These are phyloP conservation scores for Crithidia mellificae DNA, from an alignment of 208 protist genomes.

Conservation along the genomic window DNA sequence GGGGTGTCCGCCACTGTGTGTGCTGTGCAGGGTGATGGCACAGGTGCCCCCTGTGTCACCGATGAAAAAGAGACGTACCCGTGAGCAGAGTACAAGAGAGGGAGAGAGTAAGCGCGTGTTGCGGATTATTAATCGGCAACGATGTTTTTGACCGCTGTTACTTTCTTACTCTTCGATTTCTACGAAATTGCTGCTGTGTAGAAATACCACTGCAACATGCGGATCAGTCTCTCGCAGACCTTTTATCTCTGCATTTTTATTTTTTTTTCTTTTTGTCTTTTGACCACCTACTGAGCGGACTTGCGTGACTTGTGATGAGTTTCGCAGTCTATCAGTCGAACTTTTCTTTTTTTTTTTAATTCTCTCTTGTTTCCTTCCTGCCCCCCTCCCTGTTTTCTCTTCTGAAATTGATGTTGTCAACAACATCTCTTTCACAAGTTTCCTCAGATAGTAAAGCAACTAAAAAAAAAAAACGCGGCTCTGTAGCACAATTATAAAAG, in stretches of 20 bases:
- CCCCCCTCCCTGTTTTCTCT: conserved; percentile 1
- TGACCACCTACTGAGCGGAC: not conserved
- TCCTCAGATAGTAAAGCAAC: too few relatives aligned
- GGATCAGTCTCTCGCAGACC: too few relatives aligned
- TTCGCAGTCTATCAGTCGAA: not conserved
- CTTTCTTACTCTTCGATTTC: too few relatives aligned
- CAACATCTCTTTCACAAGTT: not conserved
- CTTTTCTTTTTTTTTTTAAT: not conserved
- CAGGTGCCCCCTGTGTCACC: too few relatives aligned
- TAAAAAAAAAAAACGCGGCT: not conserved
- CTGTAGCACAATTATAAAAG: too few relatives aligned
- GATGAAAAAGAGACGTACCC: not conserved
- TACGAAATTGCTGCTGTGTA: too few relatives aligned
- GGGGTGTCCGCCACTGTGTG: too few relatives aligned
- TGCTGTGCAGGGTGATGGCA: too few relatives aligned
- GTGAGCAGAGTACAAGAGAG: not conserved
- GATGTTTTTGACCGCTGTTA: too few relatives aligned
- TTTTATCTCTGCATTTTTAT: not conserved
- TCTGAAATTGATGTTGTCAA: not conserved
- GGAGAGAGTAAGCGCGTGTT: too few relatives aligned
- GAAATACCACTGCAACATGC: not conserved
- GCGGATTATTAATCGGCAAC: too few relatives aligned
- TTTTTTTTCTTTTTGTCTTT: not conserved
- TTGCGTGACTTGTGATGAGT: not conserved
- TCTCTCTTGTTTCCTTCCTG: not conserved